Evolutionary conservation across 2,329 filamentous ascomycete species (phyloP), one percentile per base, ranked within the genome.

Genomic region (Fonsecaea pedrosoi): DNA sequence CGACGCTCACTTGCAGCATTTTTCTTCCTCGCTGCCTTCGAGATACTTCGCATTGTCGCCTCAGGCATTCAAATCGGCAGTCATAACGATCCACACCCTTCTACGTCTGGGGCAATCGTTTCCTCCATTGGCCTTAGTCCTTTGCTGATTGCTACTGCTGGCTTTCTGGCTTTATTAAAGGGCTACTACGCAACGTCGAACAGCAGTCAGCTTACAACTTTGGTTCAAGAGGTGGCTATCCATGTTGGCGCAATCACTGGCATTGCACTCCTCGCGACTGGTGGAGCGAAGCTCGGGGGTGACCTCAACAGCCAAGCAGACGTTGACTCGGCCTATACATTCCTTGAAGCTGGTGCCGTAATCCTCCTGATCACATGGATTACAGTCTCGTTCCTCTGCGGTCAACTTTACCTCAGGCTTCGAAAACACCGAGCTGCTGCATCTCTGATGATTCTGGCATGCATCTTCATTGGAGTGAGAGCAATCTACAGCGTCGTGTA

Each of bases 81-180:
- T 7, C 63, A 59, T 55, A 68, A 67, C 35, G 34, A 58, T 32
- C 12, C 53, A n/a, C 45, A 60, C 4, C 60, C 65, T 2, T 73
- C 72, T 64, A 64, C 70, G 30, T 69, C 73, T 1, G 79, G 78
- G 4, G 72, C 70, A 9, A 73, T 82, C 13, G 74, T 82, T 18
- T 70, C 75, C 34, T 79, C 75, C 35, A 72, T 82, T 38, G 79
- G 79, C 3, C 64, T 82, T 2, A 80, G 79, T 6, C 79, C 79
- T 2, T 69, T 82, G 1, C 59, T 77, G 3, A 68, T 77, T 1
- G 71, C 69, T 2, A 64, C 70, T 2, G 64, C 69, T 18, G 77
- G 79, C 0, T 72, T 81, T 9, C 65, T 81, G 0, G 75, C 80
- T 53, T 78, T 81, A 71, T 71, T 76, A 77, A 78, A 56, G 68